Evolutionary conservation across 352 stramenopile species (phyloP).

Genomic region (Peronospora farinosa): DNA sequence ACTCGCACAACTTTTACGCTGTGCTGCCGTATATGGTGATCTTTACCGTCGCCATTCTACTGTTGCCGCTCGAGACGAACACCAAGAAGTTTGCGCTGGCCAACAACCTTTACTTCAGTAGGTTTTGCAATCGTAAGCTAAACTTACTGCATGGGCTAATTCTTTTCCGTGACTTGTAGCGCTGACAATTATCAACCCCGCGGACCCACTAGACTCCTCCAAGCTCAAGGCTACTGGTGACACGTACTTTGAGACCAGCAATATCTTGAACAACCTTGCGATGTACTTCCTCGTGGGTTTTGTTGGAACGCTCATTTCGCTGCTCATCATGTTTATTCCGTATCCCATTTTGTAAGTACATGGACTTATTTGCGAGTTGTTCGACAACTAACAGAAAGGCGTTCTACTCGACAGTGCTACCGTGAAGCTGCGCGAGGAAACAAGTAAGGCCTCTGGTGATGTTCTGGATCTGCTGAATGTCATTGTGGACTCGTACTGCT

Average conservation of each 20-base stretch:
- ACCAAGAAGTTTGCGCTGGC: slow-evolving; percentile 81
- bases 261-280: slow-evolving; percentile 67
- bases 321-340: slow-evolving; percentile 68
- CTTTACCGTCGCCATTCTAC: slow-evolving; percentile 57
- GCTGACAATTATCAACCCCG: slow-evolving; percentile 68
- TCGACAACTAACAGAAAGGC: background rate
- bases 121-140: slow-evolving; percentile 4
- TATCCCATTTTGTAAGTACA: slow-evolving; percentile 73
- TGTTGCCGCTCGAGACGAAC: slow-evolving; percentile 69
- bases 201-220: slow-evolving; percentile 38
- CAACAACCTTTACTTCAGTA: slow-evolving; percentile 84
- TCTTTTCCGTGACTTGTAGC: slow-evolving; percentile 23
- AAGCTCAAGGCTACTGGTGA: slow-evolving; percentile 49
- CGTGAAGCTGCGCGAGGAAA: slow-evolving; percentile 44
- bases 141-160: background rate
- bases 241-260: slow-evolving; percentile 44
- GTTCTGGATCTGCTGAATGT: slow-evolving; percentile 72
- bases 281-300: slow-evolving; percentile 77
- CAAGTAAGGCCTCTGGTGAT: slow-evolving; percentile 38
- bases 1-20: slow-evolving; percentile 67
- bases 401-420: slow-evolving; percentile 39
- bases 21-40: slow-evolving; percentile 69
- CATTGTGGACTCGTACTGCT: slow-evolving; percentile 82
- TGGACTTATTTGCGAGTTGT: background rate
- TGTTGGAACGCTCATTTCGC: slow-evolving; percentile 57